Conservation (phyloP, 495 filamentous ascomycete genomes). For the Amniculicola lignicola region DNA sequence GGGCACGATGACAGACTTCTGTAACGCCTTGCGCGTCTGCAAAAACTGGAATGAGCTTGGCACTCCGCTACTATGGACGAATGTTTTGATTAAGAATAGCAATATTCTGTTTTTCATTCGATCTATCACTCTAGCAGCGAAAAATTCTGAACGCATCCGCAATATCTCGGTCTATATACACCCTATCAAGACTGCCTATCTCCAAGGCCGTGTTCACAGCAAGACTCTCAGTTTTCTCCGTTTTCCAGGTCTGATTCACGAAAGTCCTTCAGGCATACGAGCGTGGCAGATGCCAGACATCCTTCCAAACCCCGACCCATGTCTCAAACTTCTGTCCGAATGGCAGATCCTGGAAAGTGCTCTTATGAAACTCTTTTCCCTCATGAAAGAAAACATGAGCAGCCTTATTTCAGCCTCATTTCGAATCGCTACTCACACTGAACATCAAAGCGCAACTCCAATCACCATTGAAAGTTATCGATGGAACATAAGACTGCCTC, state of each 20-base stretch:
- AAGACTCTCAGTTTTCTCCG: no score
- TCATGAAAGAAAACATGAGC: neutral
- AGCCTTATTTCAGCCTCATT: neutral
- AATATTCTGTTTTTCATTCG: neutral
- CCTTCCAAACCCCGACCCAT: no score
- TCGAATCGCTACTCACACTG: neutral
- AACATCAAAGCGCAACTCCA: neutral
- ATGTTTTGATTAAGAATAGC: neutral
- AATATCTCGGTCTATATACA: no score
- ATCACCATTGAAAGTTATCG: no score
- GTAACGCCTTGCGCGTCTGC: neutral
- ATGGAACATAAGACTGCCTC: neutral
- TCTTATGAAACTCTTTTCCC: neutral
- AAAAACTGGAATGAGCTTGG: neutral
- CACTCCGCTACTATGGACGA: neutral
- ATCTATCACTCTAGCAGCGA: neutral
- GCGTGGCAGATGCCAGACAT: no score
- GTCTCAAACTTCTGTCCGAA: neutral
- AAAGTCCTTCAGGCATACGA: no score
- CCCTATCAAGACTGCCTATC: no score
- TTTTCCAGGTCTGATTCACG: no score
- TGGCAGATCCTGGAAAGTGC: neutral
- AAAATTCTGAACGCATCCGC: neutral
- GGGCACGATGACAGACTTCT: neutral
- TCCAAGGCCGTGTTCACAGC: no score